Evolutionary conservation across 2,329 filamentous ascomycete species (phyloP).

Genomic region (Cladosporium sp.): DNA sequence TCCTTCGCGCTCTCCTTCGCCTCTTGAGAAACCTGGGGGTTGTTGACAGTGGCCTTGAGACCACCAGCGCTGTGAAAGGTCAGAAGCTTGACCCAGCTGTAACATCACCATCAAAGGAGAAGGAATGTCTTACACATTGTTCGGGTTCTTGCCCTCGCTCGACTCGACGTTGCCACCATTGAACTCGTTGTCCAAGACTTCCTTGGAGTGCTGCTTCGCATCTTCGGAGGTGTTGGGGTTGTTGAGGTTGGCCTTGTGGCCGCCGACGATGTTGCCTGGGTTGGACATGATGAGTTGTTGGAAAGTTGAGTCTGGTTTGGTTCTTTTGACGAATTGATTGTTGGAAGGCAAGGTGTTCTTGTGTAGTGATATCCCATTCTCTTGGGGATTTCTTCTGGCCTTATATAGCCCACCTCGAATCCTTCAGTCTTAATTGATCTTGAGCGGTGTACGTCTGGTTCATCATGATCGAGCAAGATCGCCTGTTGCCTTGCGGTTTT

Average conservation of each 20-base stretch:
- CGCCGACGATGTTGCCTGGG: constrained; percentile 43
- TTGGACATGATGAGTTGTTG: constrained; percentile 4
- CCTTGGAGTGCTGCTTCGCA: constrained; percentile 53
- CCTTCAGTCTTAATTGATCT: not conserved
- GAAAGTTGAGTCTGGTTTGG: not conserved
- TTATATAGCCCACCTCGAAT: not conserved
- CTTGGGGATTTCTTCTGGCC: not conserved
- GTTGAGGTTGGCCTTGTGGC: constrained; percentile 56
- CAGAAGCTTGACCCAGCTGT: not conserved
- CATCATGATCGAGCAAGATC: no score
- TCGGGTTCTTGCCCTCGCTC: constrained; percentile 46
- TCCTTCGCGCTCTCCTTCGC: constrained; percentile 54
- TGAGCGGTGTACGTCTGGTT: not conserved
- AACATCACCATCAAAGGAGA: not conserved
- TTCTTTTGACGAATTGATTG: not conserved
- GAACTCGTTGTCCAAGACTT: constrained; percentile 27
- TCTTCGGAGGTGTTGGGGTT: constrained; percentile 47
- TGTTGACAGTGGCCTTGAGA: constrained; percentile 45
- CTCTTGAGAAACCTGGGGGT: constrained; percentile 54
- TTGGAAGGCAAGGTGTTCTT: not conserved
- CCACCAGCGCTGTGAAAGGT: constrained; percentile 15
- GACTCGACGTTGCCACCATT: constrained; percentile 11
- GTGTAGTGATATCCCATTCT: not conserved
- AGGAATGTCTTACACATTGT: constrained; percentile 46
- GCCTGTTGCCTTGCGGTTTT: no score